phyloP scores from a whole-genome alignment of 1,284 basidiomycete species.

The Sanghuangporus sanghuang region DNA sequence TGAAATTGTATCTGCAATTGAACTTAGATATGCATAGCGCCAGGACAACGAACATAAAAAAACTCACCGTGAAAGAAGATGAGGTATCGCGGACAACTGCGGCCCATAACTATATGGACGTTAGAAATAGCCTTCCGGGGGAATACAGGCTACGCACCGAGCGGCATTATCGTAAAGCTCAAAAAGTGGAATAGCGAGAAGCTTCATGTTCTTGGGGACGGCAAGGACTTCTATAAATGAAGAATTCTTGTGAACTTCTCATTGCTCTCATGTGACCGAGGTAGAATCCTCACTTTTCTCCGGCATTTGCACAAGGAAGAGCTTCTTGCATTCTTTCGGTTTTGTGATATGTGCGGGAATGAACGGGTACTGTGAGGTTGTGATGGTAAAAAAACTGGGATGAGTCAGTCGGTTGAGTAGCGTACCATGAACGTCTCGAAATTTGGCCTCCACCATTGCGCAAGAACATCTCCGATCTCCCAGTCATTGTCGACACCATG shows the following conservation, averaged over 20 bases:
- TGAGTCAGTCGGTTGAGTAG: conserved; percentile 18
- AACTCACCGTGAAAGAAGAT: conserved; percentile 81
- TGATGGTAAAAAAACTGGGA: conserved; percentile 7
- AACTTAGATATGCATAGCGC: not conserved
- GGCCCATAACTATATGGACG: conserved; percentile 64
- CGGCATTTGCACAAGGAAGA: conserved; percentile 94
- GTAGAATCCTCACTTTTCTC: conserved; percentile 68
- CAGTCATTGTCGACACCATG: conserved; percentile 83
- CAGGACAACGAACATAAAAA: not conserved
- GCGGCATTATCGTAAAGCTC: conserved; percentile 98
- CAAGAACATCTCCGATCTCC: conserved; percentile 92
- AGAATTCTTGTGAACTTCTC: not conserved
- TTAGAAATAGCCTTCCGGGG: conserved; percentile 6
- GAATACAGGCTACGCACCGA: conserved; percentile 40
- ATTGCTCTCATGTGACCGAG: not conserved
- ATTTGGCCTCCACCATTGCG: conserved; percentile 96
- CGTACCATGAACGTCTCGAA: conserved; percentile 98
- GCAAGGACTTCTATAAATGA: conserved; percentile 77
- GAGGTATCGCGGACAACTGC: conserved; percentile 91
- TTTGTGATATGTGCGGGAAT: conserved; percentile 95
- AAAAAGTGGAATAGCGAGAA: conserved; percentile 92
- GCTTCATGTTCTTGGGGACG: conserved; percentile 98
- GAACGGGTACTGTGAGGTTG: conserved; percentile 79
- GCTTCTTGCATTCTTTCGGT: conserved; percentile 97
- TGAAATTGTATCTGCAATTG: conserved; percentile 56